phyloP scores from a whole-genome alignment of 2,329 filamentous ascomycete genomes.

The Aspergillus quadrilineatus region DNA sequence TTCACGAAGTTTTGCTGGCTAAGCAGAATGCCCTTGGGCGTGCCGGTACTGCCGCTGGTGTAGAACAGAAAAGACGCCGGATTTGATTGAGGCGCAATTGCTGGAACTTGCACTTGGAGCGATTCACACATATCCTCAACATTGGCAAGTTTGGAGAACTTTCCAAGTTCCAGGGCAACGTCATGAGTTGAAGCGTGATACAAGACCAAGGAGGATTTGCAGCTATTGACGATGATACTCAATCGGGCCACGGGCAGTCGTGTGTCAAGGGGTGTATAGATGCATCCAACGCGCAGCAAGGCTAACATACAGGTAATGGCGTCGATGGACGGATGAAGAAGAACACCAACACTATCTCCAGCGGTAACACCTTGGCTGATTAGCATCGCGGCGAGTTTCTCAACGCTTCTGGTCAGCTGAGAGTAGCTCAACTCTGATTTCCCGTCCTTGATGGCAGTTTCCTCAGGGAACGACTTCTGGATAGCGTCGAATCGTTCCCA shows the following conservation, averaged over 20 bases:
- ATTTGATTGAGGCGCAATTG: no score
- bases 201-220: conserved; percentile 12
- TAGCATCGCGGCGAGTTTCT: background rate
- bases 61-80: conserved; percentile 1
- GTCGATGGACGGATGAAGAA: conserved; percentile 11
- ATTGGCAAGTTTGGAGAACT: background rate
- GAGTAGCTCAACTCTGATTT: background rate
- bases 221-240: conserved; percentile 21
- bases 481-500: no score
- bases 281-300: conserved; percentile 31
- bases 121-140: background rate
- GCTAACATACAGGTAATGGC: conserved; percentile 35
- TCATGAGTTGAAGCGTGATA: conserved; percentile 7
- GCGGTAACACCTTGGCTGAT: background rate
- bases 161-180: background rate
- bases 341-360: background rate
- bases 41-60: conserved; percentile 12
- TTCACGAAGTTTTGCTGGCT: background rate
- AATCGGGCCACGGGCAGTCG: conserved; percentile 27
- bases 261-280: conserved; percentile 37
- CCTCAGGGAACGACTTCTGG: no score
- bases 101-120: background rate
- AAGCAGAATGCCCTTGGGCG: conserved; percentile 11
- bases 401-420: background rate
- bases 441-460: background rate